These are phyloP conservation scores for Trametes coccinea DNA, from an alignment of 768 basidiomycete species.

Conservation along the genomic window DNA sequence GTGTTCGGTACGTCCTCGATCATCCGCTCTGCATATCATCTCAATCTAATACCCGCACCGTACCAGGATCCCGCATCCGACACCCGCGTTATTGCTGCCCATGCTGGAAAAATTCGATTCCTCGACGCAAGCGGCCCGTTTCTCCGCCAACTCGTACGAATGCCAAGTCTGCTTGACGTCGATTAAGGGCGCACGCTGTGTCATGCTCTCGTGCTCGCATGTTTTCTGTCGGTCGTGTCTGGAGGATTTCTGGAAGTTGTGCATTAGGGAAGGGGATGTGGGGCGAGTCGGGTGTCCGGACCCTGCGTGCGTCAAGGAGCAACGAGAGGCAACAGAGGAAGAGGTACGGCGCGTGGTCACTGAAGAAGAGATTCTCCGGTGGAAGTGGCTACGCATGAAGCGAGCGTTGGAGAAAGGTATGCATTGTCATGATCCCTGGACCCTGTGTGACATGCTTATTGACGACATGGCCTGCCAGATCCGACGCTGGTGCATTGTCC, in stretches of 20 bases:
- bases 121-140: conserved; percentile 48
- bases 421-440: conserved; percentile 10
- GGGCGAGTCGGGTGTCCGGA: conserved; percentile 80
- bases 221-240: conserved; percentile 85
- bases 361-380: conserved; percentile 63
- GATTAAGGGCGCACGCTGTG: conserved; percentile 73
- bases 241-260: conserved; percentile 78
- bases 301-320: conserved; percentile 69
- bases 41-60: background rate
- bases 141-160: conserved; percentile 62
- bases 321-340: conserved; percentile 61
- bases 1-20: conserved; percentile 40
- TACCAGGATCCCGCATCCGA: conserved; percentile 54
- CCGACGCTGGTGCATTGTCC: conserved; percentile 83
- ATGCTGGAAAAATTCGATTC: conserved; percentile 52
- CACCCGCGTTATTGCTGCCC: conserved; percentile 52
- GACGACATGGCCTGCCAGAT: conserved; percentile 43
- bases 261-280: conserved; percentile 78
- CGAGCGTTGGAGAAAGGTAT: conserved; percentile 69
- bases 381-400: conserved; percentile 79
- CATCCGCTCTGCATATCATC: background rate
- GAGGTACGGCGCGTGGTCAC: conserved; percentile 74
- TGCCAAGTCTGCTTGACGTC: conserved; percentile 79
- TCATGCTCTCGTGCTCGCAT: conserved; percentile 70
- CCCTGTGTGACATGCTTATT: background rate